Base-by-base conservation (phyloP, 768 basidiomycete species). In the Rhizopogon sp. region DNA sequence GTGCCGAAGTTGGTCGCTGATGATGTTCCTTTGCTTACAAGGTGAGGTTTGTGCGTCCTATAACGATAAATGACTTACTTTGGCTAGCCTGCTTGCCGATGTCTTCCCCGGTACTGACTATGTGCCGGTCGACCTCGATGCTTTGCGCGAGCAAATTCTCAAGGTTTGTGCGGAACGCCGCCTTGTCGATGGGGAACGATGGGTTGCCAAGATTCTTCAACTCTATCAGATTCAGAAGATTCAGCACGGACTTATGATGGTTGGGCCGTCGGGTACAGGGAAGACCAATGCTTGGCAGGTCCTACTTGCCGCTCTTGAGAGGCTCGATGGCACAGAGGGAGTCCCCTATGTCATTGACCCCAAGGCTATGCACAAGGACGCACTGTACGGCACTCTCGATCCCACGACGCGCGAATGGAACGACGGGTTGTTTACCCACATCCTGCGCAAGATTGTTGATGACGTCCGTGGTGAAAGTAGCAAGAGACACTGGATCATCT, bases 181-280 rank as follows among this genome's bases (percentile, higher is more conserved):
- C 35, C 77, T 98, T n/a, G 79, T 93, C 22, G 74, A 84, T 46
- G 92, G 93, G 17, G 90, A 95, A 44, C 80, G 82, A 35, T 99
- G 97, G 96, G 79, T 94, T 50, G 81, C 85, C 62, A 99, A 99
- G 76, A 96, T 98, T 55, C 79, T 99, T 13, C 97, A 99, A 67
- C 80, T 99, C 5, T 98, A 98, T 70, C 97, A 98, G 70, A 98
- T 99, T 56, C 97, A 99, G 74, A 98, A 94, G 75, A 99, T 98
- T 59, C 96, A 98, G 62, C 97, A 99, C 70, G 97, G 97, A 72
- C 78, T 99, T 41, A 98, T 99, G 97, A 97, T 99, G 93, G 97
- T 99, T 29, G 96, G 97, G 1, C 88, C 97, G 1, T 98, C 97
- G 10, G 97, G 96, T 28, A 93, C 83, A 46, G 97, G 97, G 31